phyloP scores from a whole-genome alignment of 805 yeast genomes.

The Myxozyma udenii region DNA sequence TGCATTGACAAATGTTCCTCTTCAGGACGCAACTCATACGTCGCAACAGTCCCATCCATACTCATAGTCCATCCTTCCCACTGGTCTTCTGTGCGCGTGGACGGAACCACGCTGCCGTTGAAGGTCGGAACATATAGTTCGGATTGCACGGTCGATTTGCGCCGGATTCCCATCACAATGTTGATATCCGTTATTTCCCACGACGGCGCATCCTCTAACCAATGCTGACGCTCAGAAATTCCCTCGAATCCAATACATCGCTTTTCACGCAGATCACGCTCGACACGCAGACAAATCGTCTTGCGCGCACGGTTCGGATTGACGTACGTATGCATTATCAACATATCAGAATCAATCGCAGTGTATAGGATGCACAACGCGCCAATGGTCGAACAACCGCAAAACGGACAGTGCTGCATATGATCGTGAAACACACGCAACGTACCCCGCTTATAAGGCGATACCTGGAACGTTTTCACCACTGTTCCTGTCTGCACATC shows the following conservation, averaged over 20 bases:
- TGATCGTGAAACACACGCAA: constrained; percentile 74
- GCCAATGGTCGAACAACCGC: constrained; percentile 81
- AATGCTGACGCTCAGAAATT: constrained; percentile 65
- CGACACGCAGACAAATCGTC: constrained; percentile 80
- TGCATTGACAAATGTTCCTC: constrained; percentile 2
- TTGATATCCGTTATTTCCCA: constrained; percentile 81
- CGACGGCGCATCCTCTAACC: constrained; percentile 63
- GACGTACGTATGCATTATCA: constrained; percentile 70
- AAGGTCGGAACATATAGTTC: background rate
- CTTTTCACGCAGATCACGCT: constrained; percentile 88
- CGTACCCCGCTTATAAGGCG: constrained; percentile 56
- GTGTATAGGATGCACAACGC: constrained; percentile 72
- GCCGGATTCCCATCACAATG: constrained; percentile 64
- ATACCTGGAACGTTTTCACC: constrained; percentile 59
- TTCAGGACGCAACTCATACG: constrained; percentile 53
- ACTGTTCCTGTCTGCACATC: constrained; percentile 78
- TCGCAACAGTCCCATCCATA: constrained; percentile 59
- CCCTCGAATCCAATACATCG: constrained; percentile 83
- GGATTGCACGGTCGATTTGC: constrained; percentile 16
- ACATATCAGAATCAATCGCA: constrained; percentile 51
- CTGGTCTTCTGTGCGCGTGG: constrained; percentile 7
- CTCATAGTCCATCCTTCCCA: constrained; percentile 86
- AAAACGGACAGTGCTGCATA: constrained; percentile 84
- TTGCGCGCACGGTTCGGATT: constrained; percentile 73
- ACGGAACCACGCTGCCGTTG: background rate